Percentiles rank a stretch among this genome's conserved stretches.
Conservation (phyloP, 1,284 basidiomycete genomes). For the Chalciporus sp. region DNA sequence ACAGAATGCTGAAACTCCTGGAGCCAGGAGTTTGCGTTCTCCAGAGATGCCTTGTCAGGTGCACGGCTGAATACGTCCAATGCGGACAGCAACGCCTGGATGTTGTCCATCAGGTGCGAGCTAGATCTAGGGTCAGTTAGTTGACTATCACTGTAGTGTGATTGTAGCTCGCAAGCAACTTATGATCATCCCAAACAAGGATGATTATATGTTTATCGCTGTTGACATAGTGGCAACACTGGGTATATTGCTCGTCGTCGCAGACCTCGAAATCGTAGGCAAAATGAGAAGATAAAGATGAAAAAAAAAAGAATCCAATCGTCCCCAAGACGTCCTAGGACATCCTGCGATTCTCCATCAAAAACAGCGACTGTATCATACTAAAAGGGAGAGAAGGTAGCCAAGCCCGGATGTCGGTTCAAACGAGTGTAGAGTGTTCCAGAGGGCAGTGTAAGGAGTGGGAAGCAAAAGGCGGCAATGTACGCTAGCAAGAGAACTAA, state of each 20-base stretch:
- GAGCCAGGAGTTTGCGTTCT: conserved; percentile 88
- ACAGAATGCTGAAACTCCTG: conserved; percentile 97
- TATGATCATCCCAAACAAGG: not conserved
- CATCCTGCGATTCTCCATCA: conserved; percentile 36
- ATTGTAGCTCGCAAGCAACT: conserved; percentile 13
- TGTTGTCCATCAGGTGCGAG: conserved; percentile 53
- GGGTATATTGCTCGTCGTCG: conserved; percentile 42
- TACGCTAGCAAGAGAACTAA: conserved; percentile 38
- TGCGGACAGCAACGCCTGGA: conserved; percentile 71
- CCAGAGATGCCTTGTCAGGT: conserved; percentile 83
- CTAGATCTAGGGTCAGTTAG: not conserved
- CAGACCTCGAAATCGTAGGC: conserved; percentile 31
- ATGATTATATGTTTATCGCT: conserved; percentile 35
- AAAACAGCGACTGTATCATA: conserved; percentile 45
- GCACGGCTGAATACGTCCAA: conserved; percentile 75
- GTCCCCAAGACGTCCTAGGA: conserved; percentile 37
- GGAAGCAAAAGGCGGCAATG: conserved; percentile 38
- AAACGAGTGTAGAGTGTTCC: conserved; percentile 59
- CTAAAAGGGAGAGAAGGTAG: conserved; percentile 52
- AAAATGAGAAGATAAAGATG: conserved; percentile 10
- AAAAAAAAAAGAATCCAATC: conserved; percentile 28
- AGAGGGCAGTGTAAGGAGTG: conserved; percentile 37
- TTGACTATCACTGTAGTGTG: not conserved
- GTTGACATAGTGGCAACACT: conserved; percentile 35
- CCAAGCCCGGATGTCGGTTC: conserved; percentile 61